Percentiles rank a stretch among this genome's conserved stretches.
Conservation (phyloP, 2,329 filamentous ascomycete genomes). For the Celoporthe dispersa region DNA sequence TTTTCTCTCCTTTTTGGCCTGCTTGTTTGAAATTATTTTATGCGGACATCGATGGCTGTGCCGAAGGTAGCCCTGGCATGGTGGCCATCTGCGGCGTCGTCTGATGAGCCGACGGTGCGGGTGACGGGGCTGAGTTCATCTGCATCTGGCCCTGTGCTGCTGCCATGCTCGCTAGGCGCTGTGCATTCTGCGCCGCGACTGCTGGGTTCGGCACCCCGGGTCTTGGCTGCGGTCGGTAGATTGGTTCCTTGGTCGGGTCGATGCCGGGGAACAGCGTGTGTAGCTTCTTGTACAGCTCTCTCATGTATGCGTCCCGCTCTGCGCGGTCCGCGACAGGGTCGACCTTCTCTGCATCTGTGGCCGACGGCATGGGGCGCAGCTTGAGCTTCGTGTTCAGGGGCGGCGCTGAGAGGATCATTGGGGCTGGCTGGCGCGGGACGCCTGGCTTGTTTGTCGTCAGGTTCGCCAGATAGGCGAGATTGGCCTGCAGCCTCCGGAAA, state of each 20-base stretch:
- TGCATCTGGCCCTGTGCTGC: constrained; percentile 32
- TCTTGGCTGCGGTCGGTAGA: constrained; percentile 33
- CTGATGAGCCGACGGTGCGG: constrained; percentile 27
- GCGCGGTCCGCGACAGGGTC: constrained; percentile 56
- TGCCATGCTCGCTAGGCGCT: constrained; percentile 27
- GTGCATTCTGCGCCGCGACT: constrained; percentile 24
- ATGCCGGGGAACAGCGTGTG: constrained; percentile 66
- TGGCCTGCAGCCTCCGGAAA: constrained; percentile 76
- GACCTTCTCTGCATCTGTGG: constrained; percentile 42
- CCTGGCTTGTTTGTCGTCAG: constrained; percentile 70
- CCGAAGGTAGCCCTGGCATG: constrained; percentile 30
- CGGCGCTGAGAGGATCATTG: constrained; percentile 75
- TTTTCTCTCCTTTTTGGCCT: constrained; percentile 7
- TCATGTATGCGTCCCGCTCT: constrained; percentile 56
- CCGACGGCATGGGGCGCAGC: constrained; percentile 43
- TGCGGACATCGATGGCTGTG: constrained; percentile 23
- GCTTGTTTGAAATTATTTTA: constrained; percentile 23
- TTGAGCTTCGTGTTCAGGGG: constrained; percentile 57
- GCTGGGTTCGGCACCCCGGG: constrained; percentile 23
- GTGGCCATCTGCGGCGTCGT: constrained; percentile 39
- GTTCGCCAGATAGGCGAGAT: constrained; percentile 80
- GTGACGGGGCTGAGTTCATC: constrained; percentile 36
- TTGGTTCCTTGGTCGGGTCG: constrained; percentile 63
- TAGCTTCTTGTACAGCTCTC: constrained; percentile 62
- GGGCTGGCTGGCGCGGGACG: constrained; percentile 65